Conservation (phyloP, 2,329 filamentous ascomycete genomes). For the Colletotrichum falcatum region DNA sequence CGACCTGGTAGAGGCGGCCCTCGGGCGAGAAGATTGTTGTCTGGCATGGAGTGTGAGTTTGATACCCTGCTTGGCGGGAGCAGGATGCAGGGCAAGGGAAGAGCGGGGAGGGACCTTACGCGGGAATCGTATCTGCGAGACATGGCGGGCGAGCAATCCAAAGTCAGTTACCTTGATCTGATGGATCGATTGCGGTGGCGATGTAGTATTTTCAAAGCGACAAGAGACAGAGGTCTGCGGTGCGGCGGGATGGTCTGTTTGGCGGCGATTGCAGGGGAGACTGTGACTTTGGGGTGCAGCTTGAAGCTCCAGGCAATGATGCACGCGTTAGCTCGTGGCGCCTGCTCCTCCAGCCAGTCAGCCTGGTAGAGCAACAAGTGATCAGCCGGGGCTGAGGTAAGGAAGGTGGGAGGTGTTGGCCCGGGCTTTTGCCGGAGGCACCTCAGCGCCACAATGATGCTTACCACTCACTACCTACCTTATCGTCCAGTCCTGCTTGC, state of each 20-base stretch:
- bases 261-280: slow-evolving; percentile 38
- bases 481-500: neutral
- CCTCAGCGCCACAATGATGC: neutral
- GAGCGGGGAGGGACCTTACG: slow-evolving; percentile 65
- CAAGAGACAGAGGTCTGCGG: slow-evolving; percentile 9
- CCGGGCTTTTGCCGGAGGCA: slow-evolving; percentile 32
- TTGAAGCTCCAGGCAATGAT: slow-evolving; percentile 44
- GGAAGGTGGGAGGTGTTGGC: neutral
- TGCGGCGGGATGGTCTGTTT: slow-evolving; percentile 28
- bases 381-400: slow-evolving; percentile 28
- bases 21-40: slow-evolving; percentile 99
- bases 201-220: slow-evolving; percentile 20
- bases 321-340: slow-evolving; percentile 42
- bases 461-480: too few species aligned
- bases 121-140: slow-evolving; percentile 97
- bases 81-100: slow-evolving; percentile 43
- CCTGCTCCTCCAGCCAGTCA: slow-evolving; percentile 26
- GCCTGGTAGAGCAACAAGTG: slow-evolving; percentile 20
- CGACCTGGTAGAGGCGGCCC: slow-evolving; percentile 97
- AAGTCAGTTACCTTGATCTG: slow-evolving; percentile 5
- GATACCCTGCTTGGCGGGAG: slow-evolving; percentile 9
- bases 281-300: slow-evolving; percentile 36
- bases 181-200: neutral
- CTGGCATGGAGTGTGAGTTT: slow-evolving; percentile 59
- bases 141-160: slow-evolving; percentile 67